Conservation (phyloP, 345 rosid genomes). For the Pugionium dolabratum region DNA sequence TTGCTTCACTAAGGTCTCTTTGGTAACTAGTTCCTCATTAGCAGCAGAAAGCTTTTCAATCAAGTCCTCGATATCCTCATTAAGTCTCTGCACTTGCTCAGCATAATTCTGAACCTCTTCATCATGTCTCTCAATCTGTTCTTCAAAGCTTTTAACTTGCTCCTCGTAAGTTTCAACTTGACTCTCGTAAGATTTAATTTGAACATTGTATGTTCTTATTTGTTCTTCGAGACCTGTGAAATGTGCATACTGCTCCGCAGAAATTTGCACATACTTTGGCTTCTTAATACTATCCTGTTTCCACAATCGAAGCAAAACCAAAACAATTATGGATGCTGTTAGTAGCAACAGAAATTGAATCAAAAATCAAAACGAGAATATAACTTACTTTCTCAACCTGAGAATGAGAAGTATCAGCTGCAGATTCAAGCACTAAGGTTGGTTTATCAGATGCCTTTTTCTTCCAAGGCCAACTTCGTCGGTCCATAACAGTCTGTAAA, state of each 20-base stretch:
- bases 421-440: conserved; percentile 45
- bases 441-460: conserved; percentile 72
- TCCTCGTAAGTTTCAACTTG: conserved; percentile 58
- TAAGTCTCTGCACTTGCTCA: conserved; percentile 58
- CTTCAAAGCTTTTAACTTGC: conserved; percentile 55
- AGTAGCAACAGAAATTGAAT: no score
- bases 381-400: conserved; percentile 33
- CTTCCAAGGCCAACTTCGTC: conserved; percentile 97
- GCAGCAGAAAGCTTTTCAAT: conserved; percentile 66
- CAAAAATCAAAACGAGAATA: background rate
- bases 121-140: conserved; percentile 50
- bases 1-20: conserved; percentile 75
- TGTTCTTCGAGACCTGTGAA: conserved; percentile 58
- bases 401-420: conserved; percentile 45
- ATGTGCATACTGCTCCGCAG: conserved; percentile 74
- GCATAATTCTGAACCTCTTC: conserved; percentile 52
- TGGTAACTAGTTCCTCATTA: conserved; percentile 54
- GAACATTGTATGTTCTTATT: conserved; percentile 45
- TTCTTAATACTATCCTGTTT: conserved; percentile 64
- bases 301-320: background rate
- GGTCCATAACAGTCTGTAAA: conserved; percentile 54
- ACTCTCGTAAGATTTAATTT: conserved; percentile 51
- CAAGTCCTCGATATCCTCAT: conserved; percentile 61
- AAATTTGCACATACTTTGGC: conserved; percentile 74
- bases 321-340: no score